Base-by-base conservation (phyloP, 352 stramenopile genomes). In the Globisporangium alternatum region DNA sequence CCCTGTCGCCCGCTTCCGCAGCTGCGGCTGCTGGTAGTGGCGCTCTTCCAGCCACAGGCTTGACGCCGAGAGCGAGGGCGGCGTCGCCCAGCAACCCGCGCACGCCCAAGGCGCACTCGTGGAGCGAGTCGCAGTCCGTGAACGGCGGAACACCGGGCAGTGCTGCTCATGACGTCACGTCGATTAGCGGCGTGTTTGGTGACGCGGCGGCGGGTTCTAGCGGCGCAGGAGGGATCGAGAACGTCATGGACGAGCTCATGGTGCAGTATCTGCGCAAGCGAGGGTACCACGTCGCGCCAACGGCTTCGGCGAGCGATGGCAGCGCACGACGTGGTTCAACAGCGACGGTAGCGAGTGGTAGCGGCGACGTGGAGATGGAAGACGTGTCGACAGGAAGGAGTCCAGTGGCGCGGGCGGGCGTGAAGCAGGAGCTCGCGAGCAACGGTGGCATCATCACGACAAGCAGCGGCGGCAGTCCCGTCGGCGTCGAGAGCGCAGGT, bases 221-320 rank as follows among this genome's bases (percentile, higher is more conserved):
- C 49, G 21, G 54, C 43, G 25, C 37, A 10, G 22, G 25, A 49
- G 17, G 39, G 49, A 63, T 68, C 41, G 67, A 64, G 35, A 60
- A 60, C 54, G 66, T 83, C 60, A 88, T 89, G 78, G 83, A 91
- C 64, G 70, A 89, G 60, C 70, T 91, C 22, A 62, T 91, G 77
- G 69, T 86, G 49, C 76, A 90, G 71, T 91, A 90, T 69, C 68
- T 91, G 54, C 74, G 78, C 53, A 68, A 71, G 13, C 61, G 76
- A 48, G 83, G 83, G 1, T 90, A 91, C 63, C 67, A 84, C 31
- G 64, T 91, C 31, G 63, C 64, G 59, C 25, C 58, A 15, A 28
- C 48, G 60, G 13, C 30, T 55, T 31, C 48, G 19, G 25, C 51
- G 9, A 41, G 51, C 51, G 28, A 17, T n/a, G 15, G 30, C 9